Evolutionary conservation across 495 filamentous ascomycete genomes (phyloP), one percentile per base, ranked within the genome.

Genomic region (Penicillium dipodomyicola): DNA sequence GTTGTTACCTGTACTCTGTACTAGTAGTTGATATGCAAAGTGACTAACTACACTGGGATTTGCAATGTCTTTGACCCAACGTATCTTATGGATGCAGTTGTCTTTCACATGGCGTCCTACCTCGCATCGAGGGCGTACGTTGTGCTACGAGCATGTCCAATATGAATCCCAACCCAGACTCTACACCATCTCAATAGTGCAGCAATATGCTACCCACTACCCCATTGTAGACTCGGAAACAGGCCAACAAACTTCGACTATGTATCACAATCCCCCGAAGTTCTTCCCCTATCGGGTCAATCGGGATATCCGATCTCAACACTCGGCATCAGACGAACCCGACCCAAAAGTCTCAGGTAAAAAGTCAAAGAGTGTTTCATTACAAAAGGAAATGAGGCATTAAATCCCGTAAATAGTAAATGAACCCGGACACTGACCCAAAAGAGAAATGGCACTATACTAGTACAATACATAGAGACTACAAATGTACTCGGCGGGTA

Each of bases 221-320:
- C 15, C 33, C n/a, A 39, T 39, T n/a, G n/a, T n/a, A 39, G 2
- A 5, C 35, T 39, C 8, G n/a, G 7, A 39, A 39, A 39, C 35
- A 17, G n/a, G 15, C 3, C 3, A n/a, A 17, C 35, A n/a, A 37
- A 37, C 17, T 19, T 35, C 9, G 32, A 39, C 30, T 33, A 33
- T 14, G 30, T 33, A 33, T 14, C 12, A 6, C 5, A 40, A 37
- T 40, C 49, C 23, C 8, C 42, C 52, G 30, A 54, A 39, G 22
- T 54, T 19, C 52, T 6, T 54, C 30, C 42, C 23, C 10, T 20
- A 20, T 49, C 52, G 52, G 52, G 30, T 43, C 41, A 54, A 45
- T 54, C 52, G 52, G 42, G 41, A 46, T 44, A 14, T 41, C 41
- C 40, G 51, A 53, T 54, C 52, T 35, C 49, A 35, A n/a, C 33